Evolutionary conservation across 257 asterid genomes (phyloP).

Genomic region (Petrea volubilis): DNA sequence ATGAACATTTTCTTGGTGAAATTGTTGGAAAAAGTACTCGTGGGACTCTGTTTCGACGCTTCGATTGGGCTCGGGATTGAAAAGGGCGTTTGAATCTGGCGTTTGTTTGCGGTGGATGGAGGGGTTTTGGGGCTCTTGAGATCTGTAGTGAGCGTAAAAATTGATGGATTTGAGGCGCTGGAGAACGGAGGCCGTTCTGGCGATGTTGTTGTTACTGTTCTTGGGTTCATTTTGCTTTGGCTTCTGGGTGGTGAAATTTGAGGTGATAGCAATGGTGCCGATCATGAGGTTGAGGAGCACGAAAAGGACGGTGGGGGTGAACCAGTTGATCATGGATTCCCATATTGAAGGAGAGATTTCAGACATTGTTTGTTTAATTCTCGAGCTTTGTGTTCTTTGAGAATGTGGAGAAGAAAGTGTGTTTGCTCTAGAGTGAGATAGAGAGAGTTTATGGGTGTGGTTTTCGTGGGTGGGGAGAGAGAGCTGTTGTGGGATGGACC

Average conservation of each 20-base stretch:
- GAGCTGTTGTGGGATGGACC: background rate
- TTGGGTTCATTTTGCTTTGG: slow-evolving; percentile 12
- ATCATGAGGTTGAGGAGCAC: slow-evolving; percentile 67
- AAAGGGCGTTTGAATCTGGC: slow-evolving; percentile 40
- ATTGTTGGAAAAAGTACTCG: slow-evolving; percentile 40
- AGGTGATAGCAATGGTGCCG: slow-evolving; percentile 60
- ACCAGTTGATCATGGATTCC: slow-evolving; percentile 71
- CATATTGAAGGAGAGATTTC: slow-evolving; percentile 58
- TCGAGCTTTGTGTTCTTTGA: slow-evolving; percentile 38
- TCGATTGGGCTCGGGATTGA: slow-evolving; percentile 30
- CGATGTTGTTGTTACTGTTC: slow-evolving; percentile 21
- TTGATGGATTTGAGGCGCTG: slow-evolving; percentile 66
- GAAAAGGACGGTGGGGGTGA: slow-evolving; percentile 73
- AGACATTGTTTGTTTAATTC: slow-evolving; percentile 62
- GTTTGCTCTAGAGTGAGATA: background rate
- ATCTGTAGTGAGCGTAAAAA: slow-evolving; percentile 35
- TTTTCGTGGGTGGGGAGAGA: background rate
- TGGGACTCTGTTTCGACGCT: slow-evolving; percentile 30
- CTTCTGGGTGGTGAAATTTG: slow-evolving; percentile 42
- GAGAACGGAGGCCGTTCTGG: slow-evolving; percentile 52
- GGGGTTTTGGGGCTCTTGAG: slow-evolving; percentile 41
- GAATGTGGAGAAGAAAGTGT: background rate
- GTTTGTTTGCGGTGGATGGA: slow-evolving; percentile 12
- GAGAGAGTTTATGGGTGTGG: too few species aligned
- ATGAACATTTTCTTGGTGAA: slow-evolving; percentile 6